Conservation (phyloP, 1,139 yeast species). For the Blastobotrys elegans region DNA sequence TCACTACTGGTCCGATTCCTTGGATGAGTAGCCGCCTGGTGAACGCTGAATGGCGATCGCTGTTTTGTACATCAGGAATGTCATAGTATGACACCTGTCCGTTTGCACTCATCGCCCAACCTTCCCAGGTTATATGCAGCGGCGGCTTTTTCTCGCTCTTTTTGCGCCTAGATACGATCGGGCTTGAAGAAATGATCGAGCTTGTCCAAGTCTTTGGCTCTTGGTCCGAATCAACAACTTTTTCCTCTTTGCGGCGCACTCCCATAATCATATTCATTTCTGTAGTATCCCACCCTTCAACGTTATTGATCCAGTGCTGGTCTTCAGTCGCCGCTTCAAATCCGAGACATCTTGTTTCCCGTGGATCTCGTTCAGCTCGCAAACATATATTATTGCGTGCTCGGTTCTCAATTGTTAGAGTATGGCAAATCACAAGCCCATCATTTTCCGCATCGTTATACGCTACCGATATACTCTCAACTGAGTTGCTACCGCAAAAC, state of each 20-base stretch:
- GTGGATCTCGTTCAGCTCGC: slow-evolving; percentile 86
- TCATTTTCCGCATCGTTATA: slow-evolving; percentile 56
- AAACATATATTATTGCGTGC: slow-evolving; percentile 78
- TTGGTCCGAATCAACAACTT: not conserved
- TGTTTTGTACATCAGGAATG: slow-evolving; percentile 41
- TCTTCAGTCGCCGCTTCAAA: slow-evolving; percentile 70
- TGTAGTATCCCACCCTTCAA: slow-evolving; percentile 74
- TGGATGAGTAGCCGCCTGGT: slow-evolving; percentile 39
- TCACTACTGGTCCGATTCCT: slow-evolving; percentile 49
- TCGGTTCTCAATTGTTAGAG: slow-evolving; percentile 64
- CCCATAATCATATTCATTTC: slow-evolving; percentile 77
- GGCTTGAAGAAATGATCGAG: not conserved
- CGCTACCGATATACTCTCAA: slow-evolving; percentile 63
- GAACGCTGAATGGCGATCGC: slow-evolving; percentile 6
- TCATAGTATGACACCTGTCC: slow-evolving; percentile 59
- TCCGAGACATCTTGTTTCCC: slow-evolving; percentile 86
- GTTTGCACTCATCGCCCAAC: slow-evolving; percentile 65
- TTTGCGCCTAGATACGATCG: not conserved
- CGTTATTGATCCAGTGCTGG: slow-evolving; percentile 58
- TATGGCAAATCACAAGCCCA: slow-evolving; percentile 62
- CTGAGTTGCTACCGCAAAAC: slow-evolving; percentile 85
- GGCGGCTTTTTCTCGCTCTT: slow-evolving; percentile 17
- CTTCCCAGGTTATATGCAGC: slow-evolving; percentile 55
- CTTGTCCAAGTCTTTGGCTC: not conserved
- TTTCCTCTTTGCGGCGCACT: slow-evolving; percentile 35